Base-by-base conservation (phyloP, 2,329 filamentous ascomycete genomes). In the Coleophoma eucalyptorum region DNA sequence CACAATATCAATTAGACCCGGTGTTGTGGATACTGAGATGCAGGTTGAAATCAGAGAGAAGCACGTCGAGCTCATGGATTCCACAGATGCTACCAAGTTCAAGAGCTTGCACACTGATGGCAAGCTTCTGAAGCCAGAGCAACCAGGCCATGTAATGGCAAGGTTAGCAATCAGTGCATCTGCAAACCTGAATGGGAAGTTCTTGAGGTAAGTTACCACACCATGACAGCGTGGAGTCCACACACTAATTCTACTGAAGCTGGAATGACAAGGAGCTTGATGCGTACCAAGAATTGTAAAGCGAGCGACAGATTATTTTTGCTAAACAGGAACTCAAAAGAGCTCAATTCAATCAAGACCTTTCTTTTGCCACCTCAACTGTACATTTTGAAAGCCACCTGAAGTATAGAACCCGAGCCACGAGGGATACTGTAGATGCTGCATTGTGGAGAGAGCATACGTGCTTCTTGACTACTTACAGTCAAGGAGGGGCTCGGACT, bases 21-120 rank as follows among this genome's bases (percentile, higher is more conserved):
- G 92, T 2, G 83, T 89, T 43, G 87, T 95, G 7, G 88, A 96
- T 64, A 97, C 92, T 0, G 86, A 86, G 47, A 97, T 97, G 92
- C 92, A 96, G 67, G 78, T 78, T n/a, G 80, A 87, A 51, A 80
- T 99, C 51, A 77, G 94, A 46, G 84, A 91, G 43, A 79, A 83
- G 51, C 87, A 94, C 67, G 74, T 78, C 7, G 75, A 72, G 26
- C 70, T 69, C 15, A 82, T 89, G 78, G 78, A 81, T 57, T 69
- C 70, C 18, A 74, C 76, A 48, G 79, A 85, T 58, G 74, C 74
- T 20, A 68, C 73, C 16, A 84, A 80, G 60, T 97, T 97, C 61
- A 74, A 81, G 12, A 74, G 80, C 1, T 77, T 88, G 15, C 86
- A 91, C 65, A 78, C 83, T 57, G 77, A 80, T 5, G 91, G 91